Conservation (phyloP, 805 yeast species). For the Alloascoidea africana region DNA sequence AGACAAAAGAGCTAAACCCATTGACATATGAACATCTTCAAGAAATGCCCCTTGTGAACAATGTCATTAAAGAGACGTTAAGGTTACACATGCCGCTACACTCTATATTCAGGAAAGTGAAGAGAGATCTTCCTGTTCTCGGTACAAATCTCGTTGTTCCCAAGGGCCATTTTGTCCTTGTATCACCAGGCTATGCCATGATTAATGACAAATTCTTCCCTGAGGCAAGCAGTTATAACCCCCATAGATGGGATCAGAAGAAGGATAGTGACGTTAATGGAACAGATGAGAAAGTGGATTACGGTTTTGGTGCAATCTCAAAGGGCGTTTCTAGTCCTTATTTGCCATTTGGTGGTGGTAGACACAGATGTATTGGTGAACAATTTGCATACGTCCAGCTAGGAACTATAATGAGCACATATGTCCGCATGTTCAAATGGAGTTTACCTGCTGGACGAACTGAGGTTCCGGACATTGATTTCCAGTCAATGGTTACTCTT, state of each 20-base stretch:
- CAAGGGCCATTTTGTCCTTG: constrained; percentile 76
- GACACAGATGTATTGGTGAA: constrained; percentile 99
- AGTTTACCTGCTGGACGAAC: constrained; percentile 33
- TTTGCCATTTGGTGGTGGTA: constrained; percentile 97
- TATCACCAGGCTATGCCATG: constrained; percentile 87
- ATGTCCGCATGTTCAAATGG: constrained; percentile 69
- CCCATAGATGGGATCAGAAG: constrained; percentile 68
- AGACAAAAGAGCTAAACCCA: constrained; percentile 32
- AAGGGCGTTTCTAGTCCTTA: constrained; percentile 95
- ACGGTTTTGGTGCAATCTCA: constrained; percentile 92
- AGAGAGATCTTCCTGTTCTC: constrained; percentile 65
- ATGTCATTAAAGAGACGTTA: constrained; percentile 81
- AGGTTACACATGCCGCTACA: constrained; percentile 95
- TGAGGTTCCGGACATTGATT: constrained; percentile 37
- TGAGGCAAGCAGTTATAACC: constrained; percentile 53
- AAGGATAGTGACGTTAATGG: constrained; percentile 3
- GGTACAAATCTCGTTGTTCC: constrained; percentile 74
- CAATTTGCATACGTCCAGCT: constrained; percentile 93
- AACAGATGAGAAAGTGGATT: constrained; percentile 43
- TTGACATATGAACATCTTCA: constrained; percentile 72
- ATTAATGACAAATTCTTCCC: constrained; percentile 69
- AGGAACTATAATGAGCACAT: constrained; percentile 68
- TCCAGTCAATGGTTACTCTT: constrained; percentile 83
- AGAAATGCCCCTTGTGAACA: constrained; percentile 68
- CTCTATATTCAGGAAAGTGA: constrained; percentile 87